Evolutionary conservation across 768 basidiomycete species (phyloP).

Genomic region (Suillus clintonianus): DNA sequence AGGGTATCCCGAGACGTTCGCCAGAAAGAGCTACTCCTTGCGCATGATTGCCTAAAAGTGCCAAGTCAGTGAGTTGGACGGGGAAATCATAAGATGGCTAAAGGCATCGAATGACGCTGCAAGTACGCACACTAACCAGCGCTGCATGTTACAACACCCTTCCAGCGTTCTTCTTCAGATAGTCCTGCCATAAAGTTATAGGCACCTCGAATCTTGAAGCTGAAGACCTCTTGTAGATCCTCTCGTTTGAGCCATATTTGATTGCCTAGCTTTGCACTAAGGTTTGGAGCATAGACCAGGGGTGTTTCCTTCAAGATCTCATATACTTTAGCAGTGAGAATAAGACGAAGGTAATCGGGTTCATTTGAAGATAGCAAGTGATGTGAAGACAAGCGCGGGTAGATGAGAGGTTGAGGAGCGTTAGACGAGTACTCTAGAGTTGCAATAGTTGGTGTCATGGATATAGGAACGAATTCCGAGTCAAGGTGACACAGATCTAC

Average conservation of each 20-base stretch:
- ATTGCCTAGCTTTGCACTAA: conserved; percentile 87
- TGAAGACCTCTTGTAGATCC: conserved; percentile 96
- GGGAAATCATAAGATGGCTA: not conserved
- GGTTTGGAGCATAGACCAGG: conserved; percentile 80
- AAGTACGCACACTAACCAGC: conserved; percentile 83
- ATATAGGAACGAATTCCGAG: too few species aligned
- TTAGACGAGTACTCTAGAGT: conserved; percentile 69
- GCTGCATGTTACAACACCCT: conserved; percentile 96
- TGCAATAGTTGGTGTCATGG: conserved; percentile 38
- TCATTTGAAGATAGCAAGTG: conserved; percentile 62
- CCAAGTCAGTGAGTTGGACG: not conserved
- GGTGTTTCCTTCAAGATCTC: conserved; percentile 90
- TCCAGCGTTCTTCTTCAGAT: conserved; percentile 88
- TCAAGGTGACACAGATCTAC: too few species aligned
- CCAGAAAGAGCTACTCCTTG: conserved; percentile 99
- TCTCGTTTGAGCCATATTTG: conserved; percentile 97
- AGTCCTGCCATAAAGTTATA: conserved; percentile 98
- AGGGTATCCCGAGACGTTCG: conserved; percentile 81
- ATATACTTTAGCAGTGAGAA: conserved; percentile 88
- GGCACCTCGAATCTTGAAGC: conserved; percentile 97
- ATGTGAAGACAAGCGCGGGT: conserved; percentile 69
- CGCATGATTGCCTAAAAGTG: conserved; percentile 85
- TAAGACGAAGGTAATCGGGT: conserved; percentile 88
- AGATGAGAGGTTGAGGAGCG: conserved; percentile 65
- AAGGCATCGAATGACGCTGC: conserved; percentile 10